Evolutionary conservation across 148 eudicot genomes (phyloP).

Genomic region (Beta vulgaris): DNA sequence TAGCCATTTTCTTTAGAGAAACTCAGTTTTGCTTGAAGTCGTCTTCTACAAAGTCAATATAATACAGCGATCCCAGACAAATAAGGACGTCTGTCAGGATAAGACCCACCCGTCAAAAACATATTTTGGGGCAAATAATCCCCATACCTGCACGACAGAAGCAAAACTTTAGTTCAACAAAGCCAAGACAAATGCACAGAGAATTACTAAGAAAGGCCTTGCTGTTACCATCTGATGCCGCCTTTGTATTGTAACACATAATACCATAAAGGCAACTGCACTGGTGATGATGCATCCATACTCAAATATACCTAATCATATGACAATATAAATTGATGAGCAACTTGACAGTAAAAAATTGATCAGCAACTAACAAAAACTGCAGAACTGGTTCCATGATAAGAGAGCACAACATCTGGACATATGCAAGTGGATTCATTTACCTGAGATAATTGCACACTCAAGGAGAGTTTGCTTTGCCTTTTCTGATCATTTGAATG

Average conservation of each 20-base stretch:
- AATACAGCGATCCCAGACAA: constrained; percentile 61
- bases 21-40: constrained; percentile 21
- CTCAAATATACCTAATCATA: constrained; percentile 62
- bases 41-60: constrained; percentile 40
- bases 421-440: constrained; percentile 9
- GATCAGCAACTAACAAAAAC: constrained; percentile 1
- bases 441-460: constrained; percentile 68
- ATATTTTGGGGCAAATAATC: constrained; percentile 92
- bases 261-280: constrained; percentile 50
- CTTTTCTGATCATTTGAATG: constrained; percentile 19
- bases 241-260: constrained; percentile 85
- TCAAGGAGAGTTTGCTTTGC: constrained; percentile 37
- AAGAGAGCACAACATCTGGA: neutral
- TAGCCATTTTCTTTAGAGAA: no score
- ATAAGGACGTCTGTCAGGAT: constrained; percentile 60
- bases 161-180: neutral
- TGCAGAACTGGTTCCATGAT: neutral
- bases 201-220: constrained; percentile 15
- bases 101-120: constrained; percentile 90
- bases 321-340: neutral
- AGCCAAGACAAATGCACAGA: neutral
- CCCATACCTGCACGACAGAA: constrained; percentile 82
- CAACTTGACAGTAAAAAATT: no score
- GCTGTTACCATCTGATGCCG: constrained; percentile 89
- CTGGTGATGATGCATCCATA: constrained; percentile 65